Conservation (phyloP, 1,139 yeast species). For the Lodderomyces beijingensis region DNA sequence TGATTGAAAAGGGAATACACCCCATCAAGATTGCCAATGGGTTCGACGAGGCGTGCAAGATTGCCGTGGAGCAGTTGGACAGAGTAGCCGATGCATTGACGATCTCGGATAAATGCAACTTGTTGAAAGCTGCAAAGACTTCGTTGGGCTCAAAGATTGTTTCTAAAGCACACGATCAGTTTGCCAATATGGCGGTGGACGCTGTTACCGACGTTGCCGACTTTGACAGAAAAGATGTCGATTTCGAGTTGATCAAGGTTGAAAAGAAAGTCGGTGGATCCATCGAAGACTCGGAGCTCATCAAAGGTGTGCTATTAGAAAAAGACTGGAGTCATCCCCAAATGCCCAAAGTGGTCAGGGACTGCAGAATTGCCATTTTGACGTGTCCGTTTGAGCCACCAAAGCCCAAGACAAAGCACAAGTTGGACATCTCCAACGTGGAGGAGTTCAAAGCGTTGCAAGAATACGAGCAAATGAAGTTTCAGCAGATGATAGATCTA, state of each 20-base stretch:
- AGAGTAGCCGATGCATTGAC: slow-evolving; percentile 61
- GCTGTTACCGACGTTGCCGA: slow-evolving; percentile 93
- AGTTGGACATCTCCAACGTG: slow-evolving; percentile 84
- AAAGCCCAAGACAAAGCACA: slow-evolving; percentile 97
- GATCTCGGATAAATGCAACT: slow-evolving; percentile 49
- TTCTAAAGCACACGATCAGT: slow-evolving; percentile 86
- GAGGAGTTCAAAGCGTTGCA: slow-evolving; percentile 92
- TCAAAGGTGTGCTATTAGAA: slow-evolving; percentile 88
- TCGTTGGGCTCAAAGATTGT: slow-evolving; percentile 95
- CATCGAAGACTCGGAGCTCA: slow-evolving; percentile 75
- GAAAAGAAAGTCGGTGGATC: slow-evolving; percentile 97
- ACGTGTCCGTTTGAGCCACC: slow-evolving; percentile 99
- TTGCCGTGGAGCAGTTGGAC: slow-evolving; percentile 79
- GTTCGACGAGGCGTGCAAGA: slow-evolving; percentile 92
- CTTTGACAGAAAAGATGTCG: slow-evolving; percentile 88
- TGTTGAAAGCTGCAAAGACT: slow-evolving; percentile 89
- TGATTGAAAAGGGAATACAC: slow-evolving; percentile 95
- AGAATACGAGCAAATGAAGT: slow-evolving; percentile 86
- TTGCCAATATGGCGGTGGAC: slow-evolving; percentile 96
- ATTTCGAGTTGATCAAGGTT: slow-evolving; percentile 90
- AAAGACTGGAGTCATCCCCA: slow-evolving; percentile 98
- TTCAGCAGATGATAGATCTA: slow-evolving; percentile 81
- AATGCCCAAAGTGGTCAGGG: slow-evolving; percentile 79
- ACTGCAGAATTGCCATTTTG: slow-evolving; percentile 87
- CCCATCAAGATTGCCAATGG: slow-evolving; percentile 97